A percentile compares a stretch with the other conserved stretches of the same genome.
Conservation (phyloP, 2,329 filamentous ascomycete genomes). For the Fusarium protoensiforme region DNA sequence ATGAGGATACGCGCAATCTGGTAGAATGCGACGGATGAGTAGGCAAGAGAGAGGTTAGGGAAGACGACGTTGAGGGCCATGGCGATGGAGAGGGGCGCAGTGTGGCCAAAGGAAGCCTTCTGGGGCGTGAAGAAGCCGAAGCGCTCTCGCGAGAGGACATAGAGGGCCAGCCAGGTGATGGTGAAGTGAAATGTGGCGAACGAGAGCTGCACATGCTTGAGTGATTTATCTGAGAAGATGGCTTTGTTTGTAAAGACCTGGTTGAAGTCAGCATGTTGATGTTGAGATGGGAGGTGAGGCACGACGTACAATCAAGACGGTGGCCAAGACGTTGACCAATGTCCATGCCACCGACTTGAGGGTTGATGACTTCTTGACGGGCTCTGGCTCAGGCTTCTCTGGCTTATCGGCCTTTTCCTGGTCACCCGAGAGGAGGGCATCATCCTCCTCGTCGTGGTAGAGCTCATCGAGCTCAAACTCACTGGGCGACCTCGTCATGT, state of each 20-base stretch:
- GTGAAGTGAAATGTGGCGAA: slow-evolving; percentile 77
- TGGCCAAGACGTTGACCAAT: slow-evolving; percentile 69
- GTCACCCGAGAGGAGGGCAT: not conserved
- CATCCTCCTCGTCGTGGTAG: not conserved
- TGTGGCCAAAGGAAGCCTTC: slow-evolving; percentile 63
- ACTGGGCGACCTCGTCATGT: not conserved
- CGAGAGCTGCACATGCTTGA: slow-evolving; percentile 71
- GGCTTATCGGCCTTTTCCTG: not conserved
- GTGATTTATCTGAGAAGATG: slow-evolving; percentile 69
- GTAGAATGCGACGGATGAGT: slow-evolving; percentile 76
- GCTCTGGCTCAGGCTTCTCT: not conserved
- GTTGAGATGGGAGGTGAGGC: slow-evolving; percentile 6
- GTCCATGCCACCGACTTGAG: slow-evolving; percentile 59
- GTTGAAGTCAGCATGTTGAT: slow-evolving; percentile 6
- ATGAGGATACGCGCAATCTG: slow-evolving; percentile 75
- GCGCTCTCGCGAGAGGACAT: slow-evolving; percentile 67
- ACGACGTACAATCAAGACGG: slow-evolving; percentile 68
- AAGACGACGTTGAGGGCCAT: slow-evolving; percentile 78
- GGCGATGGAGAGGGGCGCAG: slow-evolving; percentile 72
- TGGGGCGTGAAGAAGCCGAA: slow-evolving; percentile 70
- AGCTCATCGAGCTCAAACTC: slow-evolving; percentile 1
- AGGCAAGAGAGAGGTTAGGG: slow-evolving; percentile 74
- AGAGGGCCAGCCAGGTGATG: slow-evolving; percentile 72
- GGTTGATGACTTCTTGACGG: not conserved
- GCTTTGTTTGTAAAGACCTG: slow-evolving; percentile 79